phyloP scores from a whole-genome alignment of 129 eudicot genomes.

The Deinandra increscens region DNA sequence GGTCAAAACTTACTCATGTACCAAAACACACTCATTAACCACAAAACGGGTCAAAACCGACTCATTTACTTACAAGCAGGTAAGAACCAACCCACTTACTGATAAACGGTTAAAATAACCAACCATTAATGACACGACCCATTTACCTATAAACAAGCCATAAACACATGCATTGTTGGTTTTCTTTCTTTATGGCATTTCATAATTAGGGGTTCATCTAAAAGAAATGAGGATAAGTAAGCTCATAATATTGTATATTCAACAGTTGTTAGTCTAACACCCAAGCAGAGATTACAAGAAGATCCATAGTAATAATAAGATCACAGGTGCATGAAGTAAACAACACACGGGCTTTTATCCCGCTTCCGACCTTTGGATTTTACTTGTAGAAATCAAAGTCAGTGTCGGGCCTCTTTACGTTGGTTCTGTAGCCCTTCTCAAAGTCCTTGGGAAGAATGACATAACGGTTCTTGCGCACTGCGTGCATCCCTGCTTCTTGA shows the following conservation, averaged over 20 bases:
- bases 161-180: neutral
- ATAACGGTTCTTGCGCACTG: conserved; percentile 86
- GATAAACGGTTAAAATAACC: too few species aligned
- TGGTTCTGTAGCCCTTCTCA: conserved; percentile 80
- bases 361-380: conserved; percentile 18
- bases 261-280: conserved; percentile 20
- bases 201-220: too few species aligned
- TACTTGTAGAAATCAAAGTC: conserved; percentile 86
- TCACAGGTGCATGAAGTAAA: conserved; percentile 12
- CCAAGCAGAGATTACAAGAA: conserved; percentile 26
- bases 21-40: too few species aligned
- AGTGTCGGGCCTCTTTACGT: conserved; percentile 85
- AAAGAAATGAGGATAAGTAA: too few species aligned
- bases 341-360: conserved; percentile 3
- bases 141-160: too few species aligned
- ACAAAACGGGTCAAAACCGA: too few species aligned
- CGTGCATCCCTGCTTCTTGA: conserved; percentile 96
- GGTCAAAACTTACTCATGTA: too few species aligned
- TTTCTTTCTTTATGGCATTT: neutral
- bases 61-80: too few species aligned
- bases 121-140: too few species aligned
- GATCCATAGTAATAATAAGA: conserved; percentile 6
- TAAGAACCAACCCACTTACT: too few species aligned
- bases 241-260: neutral
- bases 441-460: conserved; percentile 87